These are phyloP conservation scores for Xenosphaeropsis pyriputrescens DNA, from an alignment of 2,329 filamentous ascomycete species.

Conservation along the genomic window DNA sequence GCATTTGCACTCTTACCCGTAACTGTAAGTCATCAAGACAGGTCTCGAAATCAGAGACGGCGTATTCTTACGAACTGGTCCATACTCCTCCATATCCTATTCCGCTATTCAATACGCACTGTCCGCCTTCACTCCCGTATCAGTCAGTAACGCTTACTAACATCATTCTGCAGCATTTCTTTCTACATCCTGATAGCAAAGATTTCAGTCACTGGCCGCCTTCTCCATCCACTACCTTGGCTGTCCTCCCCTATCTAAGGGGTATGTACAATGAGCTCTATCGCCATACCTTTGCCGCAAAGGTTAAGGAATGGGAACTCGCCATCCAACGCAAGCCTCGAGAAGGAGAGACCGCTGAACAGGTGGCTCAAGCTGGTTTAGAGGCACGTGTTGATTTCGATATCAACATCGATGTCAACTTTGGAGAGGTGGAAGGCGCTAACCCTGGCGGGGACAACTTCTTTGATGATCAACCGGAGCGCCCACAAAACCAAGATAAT, in stretches of 20 bases:
- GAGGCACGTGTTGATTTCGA: conserved; percentile 10
- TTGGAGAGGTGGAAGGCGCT: not conserved
- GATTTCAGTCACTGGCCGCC: conserved; percentile 27
- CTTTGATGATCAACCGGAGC: not conserved
- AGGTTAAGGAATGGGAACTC: conserved; percentile 17
- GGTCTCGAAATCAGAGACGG: too few relatives aligned
- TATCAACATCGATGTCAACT: conserved; percentile 15
- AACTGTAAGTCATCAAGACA: conserved; percentile 9
- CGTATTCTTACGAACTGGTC: too few relatives aligned
- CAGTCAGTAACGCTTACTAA: too few relatives aligned
- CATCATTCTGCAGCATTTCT: conserved; percentile 10
- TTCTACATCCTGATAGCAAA: conserved; percentile 7
- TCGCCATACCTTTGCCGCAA: conserved; percentile 9
- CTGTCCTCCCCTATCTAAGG: conserved; percentile 50
- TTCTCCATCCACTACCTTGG: conserved; percentile 48
- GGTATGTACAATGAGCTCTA: conserved; percentile 49
- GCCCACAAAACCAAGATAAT: not conserved
- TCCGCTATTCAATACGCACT: too few relatives aligned
- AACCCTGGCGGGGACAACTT: conserved; percentile 7
- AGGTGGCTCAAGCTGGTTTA: conserved; percentile 19
- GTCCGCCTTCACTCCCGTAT: not conserved
- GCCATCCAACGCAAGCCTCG: conserved; percentile 17
- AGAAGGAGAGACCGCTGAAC: conserved; percentile 17
- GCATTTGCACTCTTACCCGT: conserved; percentile 19
- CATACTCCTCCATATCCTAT: too few relatives aligned